A percentile compares a stretch with the other conserved stretches of the same genome.
These are phyloP conservation scores for Calonectria pseudoturangicola DNA, from an alignment of 2,329 filamentous ascomycete genomes.

Conservation along the genomic window DNA sequence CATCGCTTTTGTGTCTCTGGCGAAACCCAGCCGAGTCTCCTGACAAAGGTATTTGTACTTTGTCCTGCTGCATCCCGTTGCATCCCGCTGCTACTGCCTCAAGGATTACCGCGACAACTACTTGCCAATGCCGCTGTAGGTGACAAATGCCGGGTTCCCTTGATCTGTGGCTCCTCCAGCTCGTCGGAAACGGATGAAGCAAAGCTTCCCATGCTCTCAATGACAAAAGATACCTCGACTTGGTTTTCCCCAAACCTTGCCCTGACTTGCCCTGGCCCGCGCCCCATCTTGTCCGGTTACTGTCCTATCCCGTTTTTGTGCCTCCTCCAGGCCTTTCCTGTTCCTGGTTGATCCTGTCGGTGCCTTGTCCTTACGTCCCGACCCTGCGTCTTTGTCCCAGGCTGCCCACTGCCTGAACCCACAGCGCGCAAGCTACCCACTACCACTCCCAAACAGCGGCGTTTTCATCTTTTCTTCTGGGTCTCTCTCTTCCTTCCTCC, in stretches of 20 bases:
- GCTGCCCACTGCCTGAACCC: conserved; percentile 42
- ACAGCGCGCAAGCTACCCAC: conserved; percentile 43
- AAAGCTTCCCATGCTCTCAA: conserved; percentile 19
- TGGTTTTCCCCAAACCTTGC: conserved; percentile 36
- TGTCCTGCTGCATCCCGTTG: neutral
- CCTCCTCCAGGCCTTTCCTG: conserved; percentile 33
- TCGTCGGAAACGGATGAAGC: conserved; percentile 16
- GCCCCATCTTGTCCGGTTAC: conserved; percentile 31
- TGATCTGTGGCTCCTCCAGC: neutral
- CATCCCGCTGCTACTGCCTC: neutral
- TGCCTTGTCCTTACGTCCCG: conserved; percentile 49
- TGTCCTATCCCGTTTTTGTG: conserved; percentile 34
- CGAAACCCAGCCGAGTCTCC: conserved; percentile 5
- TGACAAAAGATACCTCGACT: conserved; percentile 19
- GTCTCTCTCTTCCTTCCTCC: conserved; percentile 39
- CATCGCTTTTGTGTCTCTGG: conserved; percentile 27
- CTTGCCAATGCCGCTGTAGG: neutral
- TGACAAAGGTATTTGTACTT: conserved; percentile 4
- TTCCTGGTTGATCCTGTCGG: conserved; percentile 34
- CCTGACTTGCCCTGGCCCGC: conserved; percentile 35
- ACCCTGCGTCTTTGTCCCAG: conserved; percentile 48
- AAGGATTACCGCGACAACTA: neutral
- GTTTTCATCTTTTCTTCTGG: conserved; percentile 41
- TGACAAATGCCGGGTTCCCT: neutral
- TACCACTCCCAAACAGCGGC: conserved; percentile 47